Evolutionary conservation across 345 rosid genomes (phyloP).

Genomic region (Fremontodendron californicum): DNA sequence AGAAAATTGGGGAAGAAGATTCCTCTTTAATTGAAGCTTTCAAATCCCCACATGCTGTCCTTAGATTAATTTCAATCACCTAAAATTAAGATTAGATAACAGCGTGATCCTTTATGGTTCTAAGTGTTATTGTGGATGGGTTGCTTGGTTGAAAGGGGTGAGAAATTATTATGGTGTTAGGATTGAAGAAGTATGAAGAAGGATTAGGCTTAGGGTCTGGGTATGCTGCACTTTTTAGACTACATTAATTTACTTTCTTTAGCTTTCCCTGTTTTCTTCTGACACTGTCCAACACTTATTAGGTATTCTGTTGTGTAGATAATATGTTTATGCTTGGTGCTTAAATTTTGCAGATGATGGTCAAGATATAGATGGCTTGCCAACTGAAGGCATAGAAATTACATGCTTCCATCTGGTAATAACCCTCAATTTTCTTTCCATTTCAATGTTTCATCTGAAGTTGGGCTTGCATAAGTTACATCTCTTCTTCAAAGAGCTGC

Average conservation of each 20-base stretch:
- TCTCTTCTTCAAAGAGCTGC: background rate
- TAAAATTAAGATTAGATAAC: background rate
- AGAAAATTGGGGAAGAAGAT: background rate
- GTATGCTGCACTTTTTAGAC: background rate
- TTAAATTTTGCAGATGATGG: slow-evolving; percentile 51
- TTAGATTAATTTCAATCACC: background rate
- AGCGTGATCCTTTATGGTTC: background rate
- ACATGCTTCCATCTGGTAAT: slow-evolving; percentile 84
- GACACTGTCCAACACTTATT: background rate
- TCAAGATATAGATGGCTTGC: slow-evolving; percentile 79
- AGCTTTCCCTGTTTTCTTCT: background rate
- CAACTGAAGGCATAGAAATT: slow-evolving; percentile 86
- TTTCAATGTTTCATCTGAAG: background rate
- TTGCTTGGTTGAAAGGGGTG: background rate
- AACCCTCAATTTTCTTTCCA: background rate
- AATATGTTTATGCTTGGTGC: background rate
- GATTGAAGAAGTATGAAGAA: background rate
- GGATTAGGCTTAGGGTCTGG: background rate
- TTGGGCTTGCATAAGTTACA: background rate
- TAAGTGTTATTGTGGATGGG: background rate
- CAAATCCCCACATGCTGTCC: background rate
- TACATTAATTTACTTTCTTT: background rate
- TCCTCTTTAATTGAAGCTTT: background rate
- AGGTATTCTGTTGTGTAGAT: background rate
- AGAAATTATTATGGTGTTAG: background rate